Conservation (phyloP, 2,329 filamentous ascomycete species). For the Arachnomyces sp. region DNA sequence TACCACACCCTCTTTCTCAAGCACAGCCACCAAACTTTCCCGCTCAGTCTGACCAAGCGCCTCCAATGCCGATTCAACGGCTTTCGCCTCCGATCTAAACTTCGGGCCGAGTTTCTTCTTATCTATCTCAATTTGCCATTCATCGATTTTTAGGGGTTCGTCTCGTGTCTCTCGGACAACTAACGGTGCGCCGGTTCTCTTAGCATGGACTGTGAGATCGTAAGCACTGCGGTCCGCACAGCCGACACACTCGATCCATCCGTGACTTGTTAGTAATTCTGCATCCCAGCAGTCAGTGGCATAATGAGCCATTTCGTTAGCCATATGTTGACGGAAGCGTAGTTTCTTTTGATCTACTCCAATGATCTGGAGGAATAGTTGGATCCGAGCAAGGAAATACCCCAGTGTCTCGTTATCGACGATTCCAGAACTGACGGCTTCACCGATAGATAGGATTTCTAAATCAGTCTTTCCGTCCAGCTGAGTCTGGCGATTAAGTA, state of each 20-base stretch:
- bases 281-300: conserved; percentile 86
- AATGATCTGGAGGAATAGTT: conserved; percentile 70
- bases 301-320: conserved; percentile 71
- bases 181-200: conserved; percentile 69
- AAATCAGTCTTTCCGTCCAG: conserved; percentile 65
- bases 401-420: conserved; percentile 91
- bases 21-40: conserved; percentile 58
- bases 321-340: conserved; percentile 85
- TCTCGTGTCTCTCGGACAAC: conserved; percentile 65
- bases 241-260: conserved; percentile 87
- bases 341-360: conserved; percentile 72
- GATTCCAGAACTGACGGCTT: conserved; percentile 64
- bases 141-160: conserved; percentile 61
- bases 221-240: conserved; percentile 83
- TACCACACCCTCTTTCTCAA: conserved; percentile 59
- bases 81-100: conserved; percentile 76
- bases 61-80: conserved; percentile 62
- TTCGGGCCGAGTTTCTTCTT: conserved; percentile 80
- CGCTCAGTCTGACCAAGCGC: conserved; percentile 62
- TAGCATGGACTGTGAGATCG: conserved; percentile 72
- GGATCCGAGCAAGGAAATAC: conserved; percentile 79
- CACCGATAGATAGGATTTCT: conserved; percentile 59
- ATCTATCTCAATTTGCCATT: conserved; percentile 68
- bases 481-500: conserved; percentile 70
- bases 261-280: conserved; percentile 70